Percentiles rank a stretch among this genome's conserved stretches.
Evolutionary conservation across 108 stramenopile genomes (phyloP).

Genomic region (Skeletonema potamos): DNA sequence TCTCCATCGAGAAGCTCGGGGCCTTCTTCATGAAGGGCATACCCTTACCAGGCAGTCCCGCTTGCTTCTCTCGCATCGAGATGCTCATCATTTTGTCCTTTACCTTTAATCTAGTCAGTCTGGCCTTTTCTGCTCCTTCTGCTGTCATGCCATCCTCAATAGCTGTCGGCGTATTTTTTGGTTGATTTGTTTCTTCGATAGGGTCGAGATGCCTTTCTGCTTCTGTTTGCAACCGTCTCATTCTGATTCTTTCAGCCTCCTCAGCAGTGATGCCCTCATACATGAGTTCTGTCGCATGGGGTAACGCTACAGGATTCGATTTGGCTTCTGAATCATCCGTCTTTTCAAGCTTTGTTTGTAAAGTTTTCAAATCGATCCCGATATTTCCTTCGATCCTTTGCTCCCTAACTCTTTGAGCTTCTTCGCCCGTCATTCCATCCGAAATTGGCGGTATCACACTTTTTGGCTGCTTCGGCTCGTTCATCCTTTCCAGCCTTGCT

Average conservation of each 20-base stretch:
- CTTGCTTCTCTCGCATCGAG: not conserved
- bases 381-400: no score
- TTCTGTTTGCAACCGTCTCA: not conserved
- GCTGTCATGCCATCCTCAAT: not conserved
- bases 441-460: no score
- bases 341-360: not conserved
- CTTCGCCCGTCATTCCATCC: no score
- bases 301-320: not conserved
- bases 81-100: not conserved
- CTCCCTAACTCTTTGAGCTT: no score
- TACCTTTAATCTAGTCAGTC: not conserved
- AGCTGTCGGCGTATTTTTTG: not conserved
- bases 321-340: not conserved
- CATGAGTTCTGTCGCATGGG: not conserved
- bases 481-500: no score
- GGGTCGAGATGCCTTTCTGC: not conserved
- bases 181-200: not conserved
- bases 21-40: constrained; percentile 7
- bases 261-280: not conserved
- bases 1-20: not conserved
- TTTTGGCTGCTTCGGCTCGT: no score
- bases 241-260: not conserved
- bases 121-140: not conserved
- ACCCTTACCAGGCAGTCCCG: not conserved
- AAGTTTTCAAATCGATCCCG: not conserved